Evolutionary conservation across 352 stramenopile species (phyloP).

Genomic region (Stramenopiles sp.): DNA sequence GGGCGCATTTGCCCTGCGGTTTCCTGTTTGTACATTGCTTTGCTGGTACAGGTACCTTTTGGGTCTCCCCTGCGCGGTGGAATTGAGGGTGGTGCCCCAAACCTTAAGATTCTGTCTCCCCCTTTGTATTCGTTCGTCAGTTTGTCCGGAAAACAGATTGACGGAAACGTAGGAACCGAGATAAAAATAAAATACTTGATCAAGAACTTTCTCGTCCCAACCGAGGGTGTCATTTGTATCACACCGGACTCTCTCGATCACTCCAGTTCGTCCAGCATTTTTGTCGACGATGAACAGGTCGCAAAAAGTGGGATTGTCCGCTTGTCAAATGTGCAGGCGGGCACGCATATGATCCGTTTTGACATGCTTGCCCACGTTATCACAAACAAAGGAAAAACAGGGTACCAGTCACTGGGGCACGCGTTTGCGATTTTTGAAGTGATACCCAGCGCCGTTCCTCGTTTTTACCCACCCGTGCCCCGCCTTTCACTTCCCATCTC

Average conservation of each 20-base stretch:
- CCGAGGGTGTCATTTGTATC: neutral
- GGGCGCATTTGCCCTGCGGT: no score
- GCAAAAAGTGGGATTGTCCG: neutral
- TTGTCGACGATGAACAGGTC: neutral
- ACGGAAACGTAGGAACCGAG: neutral
- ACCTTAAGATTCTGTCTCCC: neutral
- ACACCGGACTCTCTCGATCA: neutral
- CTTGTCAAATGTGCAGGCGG: constrained; percentile 2
- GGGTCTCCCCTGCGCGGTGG: no score
- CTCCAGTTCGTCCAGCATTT: neutral
- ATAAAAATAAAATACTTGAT: neutral
- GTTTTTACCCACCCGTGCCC: neutral
- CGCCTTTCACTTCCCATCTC: no score
- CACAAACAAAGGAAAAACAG: no score
- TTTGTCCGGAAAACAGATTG: neutral
- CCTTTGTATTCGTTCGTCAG: neutral
- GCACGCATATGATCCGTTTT: constrained; percentile 5
- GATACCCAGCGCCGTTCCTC: neutral
- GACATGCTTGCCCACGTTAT: no score
- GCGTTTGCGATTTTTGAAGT: constrained; percentile 11
- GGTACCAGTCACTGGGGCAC: no score
- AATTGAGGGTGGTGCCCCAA: no score
- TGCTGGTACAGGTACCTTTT: no score
- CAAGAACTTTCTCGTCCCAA: neutral
- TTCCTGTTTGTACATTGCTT: no score